Evolutionary conservation across 352 stramenopile species (phyloP).

Genomic region (Thalassiosira hispida): DNA sequence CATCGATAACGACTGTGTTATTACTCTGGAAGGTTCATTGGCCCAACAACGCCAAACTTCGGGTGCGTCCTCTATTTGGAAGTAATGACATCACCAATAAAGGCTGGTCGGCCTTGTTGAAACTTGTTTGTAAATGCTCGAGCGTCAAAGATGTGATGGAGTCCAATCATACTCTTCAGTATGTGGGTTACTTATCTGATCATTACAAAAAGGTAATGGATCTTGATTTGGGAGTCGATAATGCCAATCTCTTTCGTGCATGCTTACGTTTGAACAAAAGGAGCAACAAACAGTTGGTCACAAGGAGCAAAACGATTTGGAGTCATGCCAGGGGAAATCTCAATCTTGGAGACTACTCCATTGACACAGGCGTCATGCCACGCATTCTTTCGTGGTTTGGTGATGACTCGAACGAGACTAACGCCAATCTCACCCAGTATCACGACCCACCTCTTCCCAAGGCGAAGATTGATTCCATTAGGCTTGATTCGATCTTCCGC

Average conservation of each 20-base stretch:
- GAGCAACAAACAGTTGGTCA: not conserved
- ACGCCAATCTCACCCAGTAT: not conserved
- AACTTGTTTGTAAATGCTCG: not conserved
- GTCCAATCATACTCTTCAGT: not conserved
- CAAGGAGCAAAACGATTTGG: conserved; percentile 25
- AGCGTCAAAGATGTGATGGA: conserved; percentile 55
- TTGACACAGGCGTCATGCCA: conserved; percentile 4
- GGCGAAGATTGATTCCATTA: not conserved
- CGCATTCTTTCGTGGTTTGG: conserved; percentile 4
- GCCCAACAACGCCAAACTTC: no score
- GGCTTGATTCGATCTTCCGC: conserved; percentile 13
- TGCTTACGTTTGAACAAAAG: conserved; percentile 59
- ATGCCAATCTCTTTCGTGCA: conserved; percentile 9
- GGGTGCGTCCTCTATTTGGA: no score
- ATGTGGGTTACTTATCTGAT: not conserved
- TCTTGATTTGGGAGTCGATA: not conserved
- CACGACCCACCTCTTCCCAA: conserved; percentile 3
- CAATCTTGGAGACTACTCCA: conserved; percentile 16
- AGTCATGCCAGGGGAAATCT: conserved; percentile 14
- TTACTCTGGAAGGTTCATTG: no score
- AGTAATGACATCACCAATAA: no score
- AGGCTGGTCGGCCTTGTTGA: no score
- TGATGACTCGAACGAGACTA: not conserved
- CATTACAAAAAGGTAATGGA: not conserved
- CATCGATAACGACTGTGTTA: no score